phyloP scores from a whole-genome alignment of 768 basidiomycete species.

The Mycena albidolilacea region DNA sequence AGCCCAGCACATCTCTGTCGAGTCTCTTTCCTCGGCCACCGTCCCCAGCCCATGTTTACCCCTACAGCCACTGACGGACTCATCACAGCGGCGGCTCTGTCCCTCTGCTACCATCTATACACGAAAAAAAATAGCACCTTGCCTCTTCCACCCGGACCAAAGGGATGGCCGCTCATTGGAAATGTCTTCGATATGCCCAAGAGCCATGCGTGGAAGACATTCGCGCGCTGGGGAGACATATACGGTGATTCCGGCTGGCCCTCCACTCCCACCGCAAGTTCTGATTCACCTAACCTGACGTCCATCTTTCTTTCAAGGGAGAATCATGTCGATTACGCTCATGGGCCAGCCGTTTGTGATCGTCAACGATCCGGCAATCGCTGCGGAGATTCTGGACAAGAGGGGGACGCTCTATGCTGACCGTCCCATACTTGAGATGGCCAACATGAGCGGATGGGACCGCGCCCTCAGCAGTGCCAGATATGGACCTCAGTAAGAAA shows the following conservation, averaged over 20 bases:
- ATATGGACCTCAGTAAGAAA: constrained; percentile 21
- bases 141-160: constrained; percentile 30
- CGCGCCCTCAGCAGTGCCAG: constrained; percentile 25
- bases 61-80: constrained; percentile 19
- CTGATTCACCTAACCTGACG: too few relatives aligned
- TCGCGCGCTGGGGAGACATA: constrained; percentile 32
- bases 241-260: constrained; percentile 11
- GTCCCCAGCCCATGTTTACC: constrained; percentile 6
- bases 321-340: constrained; percentile 39
- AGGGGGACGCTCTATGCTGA: constrained; percentile 59
- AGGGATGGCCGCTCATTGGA: constrained; percentile 30
- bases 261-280: neutral
- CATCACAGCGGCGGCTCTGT: constrained; percentile 15
- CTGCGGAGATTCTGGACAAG: constrained; percentile 55
- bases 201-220: constrained; percentile 30
- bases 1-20: too few relatives aligned
- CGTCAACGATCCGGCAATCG: constrained; percentile 39
- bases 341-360: constrained; percentile 40
- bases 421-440: constrained; percentile 58
- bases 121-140: neutral
- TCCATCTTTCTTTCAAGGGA: constrained; percentile 16
- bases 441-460: constrained; percentile 42
- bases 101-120: constrained; percentile 26
- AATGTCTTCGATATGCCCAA: constrained; percentile 29
- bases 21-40: too few relatives aligned